A percentile compares a stretch with the other conserved stretches of the same genome.
These are phyloP conservation scores for Quercus gilva DNA, from an alignment of 306 rosid genomes.

Conservation along the genomic window DNA sequence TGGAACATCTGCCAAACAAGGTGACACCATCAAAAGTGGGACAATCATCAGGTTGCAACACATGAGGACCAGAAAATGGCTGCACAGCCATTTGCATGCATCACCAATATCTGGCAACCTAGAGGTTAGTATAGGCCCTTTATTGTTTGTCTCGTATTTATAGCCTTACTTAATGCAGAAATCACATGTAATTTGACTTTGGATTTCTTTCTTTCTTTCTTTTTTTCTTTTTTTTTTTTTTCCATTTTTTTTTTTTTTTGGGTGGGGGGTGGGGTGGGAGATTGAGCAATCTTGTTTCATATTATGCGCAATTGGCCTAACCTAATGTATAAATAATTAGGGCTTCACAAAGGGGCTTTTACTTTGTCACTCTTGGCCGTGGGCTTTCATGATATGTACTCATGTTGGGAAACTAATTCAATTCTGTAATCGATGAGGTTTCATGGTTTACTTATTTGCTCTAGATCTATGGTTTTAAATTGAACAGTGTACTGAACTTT, in stretches of 20 bases:
- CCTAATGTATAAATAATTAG: neutral
- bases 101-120: conserved; percentile 94
- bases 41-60: conserved; percentile 87
- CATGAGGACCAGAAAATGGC: conserved; percentile 97
- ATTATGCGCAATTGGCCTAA: neutral
- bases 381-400: neutral
- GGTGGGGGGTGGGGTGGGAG: neutral
- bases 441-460: neutral
- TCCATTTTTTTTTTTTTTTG: no score
- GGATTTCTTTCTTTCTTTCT: no score
- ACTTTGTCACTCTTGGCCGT: neutral
- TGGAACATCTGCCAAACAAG: conserved; percentile 82
- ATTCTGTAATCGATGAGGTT: neutral
- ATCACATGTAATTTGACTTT: neutral
- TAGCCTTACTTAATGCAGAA: neutral
- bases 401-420: neutral
- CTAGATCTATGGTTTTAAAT: neutral
- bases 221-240: no score
- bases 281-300: neutral
- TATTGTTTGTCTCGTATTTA: neutral
- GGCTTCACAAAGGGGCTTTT: neutral
- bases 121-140: conserved; percentile 48
- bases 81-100: conserved; percentile 94
- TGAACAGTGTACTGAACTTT: neutral
- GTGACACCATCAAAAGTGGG: conserved; percentile 73